phyloP scores from a whole-genome alignment of 768 basidiomycete genomes.

The Pleurotus tuoliensis region DNA sequence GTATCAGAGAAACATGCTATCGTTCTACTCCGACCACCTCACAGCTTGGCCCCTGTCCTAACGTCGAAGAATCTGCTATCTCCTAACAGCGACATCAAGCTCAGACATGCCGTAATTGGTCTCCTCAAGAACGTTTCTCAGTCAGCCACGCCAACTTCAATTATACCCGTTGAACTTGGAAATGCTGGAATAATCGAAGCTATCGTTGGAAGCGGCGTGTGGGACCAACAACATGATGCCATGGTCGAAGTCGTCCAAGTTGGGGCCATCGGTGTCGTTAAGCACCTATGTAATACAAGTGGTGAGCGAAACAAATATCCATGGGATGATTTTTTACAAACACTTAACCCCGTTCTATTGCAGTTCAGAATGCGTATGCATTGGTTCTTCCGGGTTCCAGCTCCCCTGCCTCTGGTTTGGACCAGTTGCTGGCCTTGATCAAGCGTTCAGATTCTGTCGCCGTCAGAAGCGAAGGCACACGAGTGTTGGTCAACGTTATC shows the following conservation, averaged over 20 bases:
- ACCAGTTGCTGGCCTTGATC: constrained; percentile 70
- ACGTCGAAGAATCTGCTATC: constrained; percentile 54
- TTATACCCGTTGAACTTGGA: constrained; percentile 57
- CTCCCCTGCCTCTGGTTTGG: constrained; percentile 45
- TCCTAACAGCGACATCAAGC: constrained; percentile 61
- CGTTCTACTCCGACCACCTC: constrained; percentile 61
- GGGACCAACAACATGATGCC: constrained; percentile 66
- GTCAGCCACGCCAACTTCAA: constrained; percentile 50
- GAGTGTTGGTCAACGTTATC: constrained; percentile 82
- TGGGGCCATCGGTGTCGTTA: constrained; percentile 81
- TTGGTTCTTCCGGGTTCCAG: constrained; percentile 46
- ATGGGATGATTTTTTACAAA: background rate
- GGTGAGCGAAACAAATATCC: constrained; percentile 38
- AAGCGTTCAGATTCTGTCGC: constrained; percentile 77
- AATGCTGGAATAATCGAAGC: constrained; percentile 59
- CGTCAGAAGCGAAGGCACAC: constrained; percentile 85
- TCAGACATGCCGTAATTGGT: constrained; percentile 87
- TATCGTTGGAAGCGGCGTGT: constrained; percentile 62
- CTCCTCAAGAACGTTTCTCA: constrained; percentile 85
- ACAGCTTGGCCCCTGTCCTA: constrained; percentile 59
- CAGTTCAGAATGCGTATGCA: constrained; percentile 42
- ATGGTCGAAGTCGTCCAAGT: constrained; percentile 87
- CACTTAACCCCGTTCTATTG: background rate
- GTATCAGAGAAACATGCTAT: constrained; percentile 52
- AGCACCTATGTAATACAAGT: constrained; percentile 79